These are phyloP conservation scores for Saccharomycopsis babjevae DNA, from an alignment of 805 yeast genomes.

Conservation along the genomic window DNA sequence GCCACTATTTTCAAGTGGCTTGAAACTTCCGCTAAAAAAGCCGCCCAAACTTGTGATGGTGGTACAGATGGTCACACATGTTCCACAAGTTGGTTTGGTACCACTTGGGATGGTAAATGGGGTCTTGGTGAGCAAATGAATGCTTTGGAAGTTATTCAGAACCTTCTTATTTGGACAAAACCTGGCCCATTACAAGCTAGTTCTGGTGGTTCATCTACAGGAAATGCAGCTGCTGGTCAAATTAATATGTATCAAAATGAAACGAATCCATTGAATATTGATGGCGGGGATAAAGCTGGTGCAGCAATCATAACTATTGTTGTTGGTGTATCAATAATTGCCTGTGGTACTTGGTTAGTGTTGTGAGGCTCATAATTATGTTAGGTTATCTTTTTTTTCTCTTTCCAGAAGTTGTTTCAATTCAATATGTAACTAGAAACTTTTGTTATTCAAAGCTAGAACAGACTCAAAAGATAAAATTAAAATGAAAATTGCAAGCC, in stretches of 20 bases:
- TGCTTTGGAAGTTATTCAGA: slow-evolving; percentile 59
- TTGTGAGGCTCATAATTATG: slow-evolving; percentile 19
- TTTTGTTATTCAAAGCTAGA: not conserved
- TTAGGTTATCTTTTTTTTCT: not conserved
- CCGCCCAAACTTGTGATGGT: slow-evolving; percentile 77
- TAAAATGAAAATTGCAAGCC: not conserved
- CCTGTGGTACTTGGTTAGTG: slow-evolving; percentile 37
- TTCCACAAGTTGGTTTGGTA: slow-evolving; percentile 67
- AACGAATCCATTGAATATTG: slow-evolving; percentile 32
- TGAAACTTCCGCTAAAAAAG: slow-evolving; percentile 50
- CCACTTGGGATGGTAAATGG: slow-evolving; percentile 60
- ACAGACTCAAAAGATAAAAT: too few relatives aligned
- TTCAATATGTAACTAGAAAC: not conserved
- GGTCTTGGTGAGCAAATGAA: slow-evolving; percentile 90
- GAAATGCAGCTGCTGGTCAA: slow-evolving; percentile 63
- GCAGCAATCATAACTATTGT: slow-evolving; percentile 59
- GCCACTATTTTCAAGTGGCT: slow-evolving; percentile 27
- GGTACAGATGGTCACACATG: slow-evolving; percentile 85
- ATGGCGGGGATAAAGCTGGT: slow-evolving; percentile 48
- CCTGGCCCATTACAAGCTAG: slow-evolving; percentile 52
- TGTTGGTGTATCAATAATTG: slow-evolving; percentile 36
- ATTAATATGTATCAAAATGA: slow-evolving; percentile 28
- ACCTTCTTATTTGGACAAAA: slow-evolving; percentile 27
- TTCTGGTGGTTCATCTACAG: slow-evolving; percentile 62
- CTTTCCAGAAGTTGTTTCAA: not conserved